Evolutionary conservation across 768 basidiomycete genomes (phyloP), one percentile per base, ranked within the genome.

Genomic region (Coprinellus micaceus): DNA sequence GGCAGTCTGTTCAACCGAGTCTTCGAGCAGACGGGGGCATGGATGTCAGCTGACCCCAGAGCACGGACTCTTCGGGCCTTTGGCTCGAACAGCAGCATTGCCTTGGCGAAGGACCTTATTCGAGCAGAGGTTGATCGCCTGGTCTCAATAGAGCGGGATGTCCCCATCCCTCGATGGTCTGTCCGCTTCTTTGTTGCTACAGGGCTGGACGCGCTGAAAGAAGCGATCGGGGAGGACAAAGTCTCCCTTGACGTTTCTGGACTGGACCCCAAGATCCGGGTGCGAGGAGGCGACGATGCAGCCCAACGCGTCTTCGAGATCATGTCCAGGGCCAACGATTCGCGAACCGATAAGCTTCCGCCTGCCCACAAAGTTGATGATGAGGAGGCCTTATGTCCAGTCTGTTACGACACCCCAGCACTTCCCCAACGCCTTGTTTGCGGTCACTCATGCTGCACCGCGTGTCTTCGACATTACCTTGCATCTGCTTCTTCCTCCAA

Each of bases 261-360:
- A 0, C 64, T 73, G 0, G 63, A 60, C 21, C 63, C 70, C 0
- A 79, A 64, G 17, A 69, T 88, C 43, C 77, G 72, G 1, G 70
- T 86, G 41, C 76, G 76, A 25, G 85, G 84, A 1, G 81, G 80
- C 6, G 84, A 84, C 53, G 79, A 82, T 28, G 83, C 79, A 1
- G 72, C 76, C 7, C 77, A 80, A 40, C 67, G 75, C 29, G 62
- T 85, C 17, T 66, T 71, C 46, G 65, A 72, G 44, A 68, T 83
- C 15, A 73, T 82, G 26, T 64, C 72, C 1, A 73, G 80, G 44
- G 56, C 56, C 2, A 44, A 9, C 17, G 22, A 24, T 15, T 10
- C 22, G 30, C 6, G 9, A 5, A 9, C 19, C 15, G 17, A 2
- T 10, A 37, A 15, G 1, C 40, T 26, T 9, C 11, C 26, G 21